Evolutionary conservation across 805 yeast genomes (phyloP).

Genomic region (Ogataea nitratoaversa): DNA sequence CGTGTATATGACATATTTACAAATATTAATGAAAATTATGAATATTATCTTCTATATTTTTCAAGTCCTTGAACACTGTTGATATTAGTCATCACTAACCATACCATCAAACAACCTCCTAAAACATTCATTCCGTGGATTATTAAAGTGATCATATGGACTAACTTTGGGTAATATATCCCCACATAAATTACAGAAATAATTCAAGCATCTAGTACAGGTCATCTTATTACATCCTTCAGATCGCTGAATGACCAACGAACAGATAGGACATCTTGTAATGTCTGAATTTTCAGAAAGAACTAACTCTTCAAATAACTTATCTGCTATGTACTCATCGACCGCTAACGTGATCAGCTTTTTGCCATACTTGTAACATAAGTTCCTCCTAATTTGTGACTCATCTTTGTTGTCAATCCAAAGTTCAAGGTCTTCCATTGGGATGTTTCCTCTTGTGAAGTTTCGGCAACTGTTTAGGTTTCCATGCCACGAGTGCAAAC

Average conservation of each 20-base stretch:
- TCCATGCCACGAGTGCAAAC: slow-evolving; percentile 63
- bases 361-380: slow-evolving; percentile 40
- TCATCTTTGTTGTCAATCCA: slow-evolving; percentile 32
- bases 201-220: slow-evolving; percentile 44
- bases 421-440: slow-evolving; percentile 34
- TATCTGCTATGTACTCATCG: slow-evolving; percentile 43
- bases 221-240: slow-evolving; percentile 67
- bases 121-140: slow-evolving; percentile 40
- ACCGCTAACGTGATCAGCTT: slow-evolving; percentile 38
- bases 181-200: slow-evolving; percentile 57
- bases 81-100: slow-evolving; percentile 23
- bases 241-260: slow-evolving; percentile 43
- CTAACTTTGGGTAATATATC: slow-evolving; percentile 32
- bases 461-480: slow-evolving; percentile 41
- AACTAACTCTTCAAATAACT: slow-evolving; percentile 41
- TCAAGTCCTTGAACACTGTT: no score
- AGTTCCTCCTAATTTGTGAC: slow-evolving; percentile 28
- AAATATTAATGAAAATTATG: no score
- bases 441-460: slow-evolving; percentile 30
- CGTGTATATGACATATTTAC: no score
- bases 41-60: no score
- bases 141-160: slow-evolving; percentile 51
- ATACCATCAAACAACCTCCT: slow-evolving; percentile 51
- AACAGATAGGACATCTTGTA: slow-evolving; percentile 51
- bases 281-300: slow-evolving; percentile 38